phyloP scores from a whole-genome alignment of 345 rosid species.

The Conringia planisiliqua region DNA sequence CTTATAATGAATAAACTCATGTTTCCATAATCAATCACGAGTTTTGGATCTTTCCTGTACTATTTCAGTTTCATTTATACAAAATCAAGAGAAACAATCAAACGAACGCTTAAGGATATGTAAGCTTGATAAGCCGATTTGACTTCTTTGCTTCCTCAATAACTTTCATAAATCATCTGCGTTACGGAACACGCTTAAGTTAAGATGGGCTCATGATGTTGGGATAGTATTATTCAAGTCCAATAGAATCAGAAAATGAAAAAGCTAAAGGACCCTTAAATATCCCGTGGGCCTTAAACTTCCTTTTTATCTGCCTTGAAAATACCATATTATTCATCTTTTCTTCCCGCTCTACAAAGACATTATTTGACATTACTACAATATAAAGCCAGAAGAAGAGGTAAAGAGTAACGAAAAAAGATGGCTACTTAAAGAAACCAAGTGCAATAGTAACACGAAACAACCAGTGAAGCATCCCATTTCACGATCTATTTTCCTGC shows the following conservation, averaged over 20 bases:
- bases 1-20: slow-evolving; percentile 5
- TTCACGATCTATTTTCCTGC: not conserved
- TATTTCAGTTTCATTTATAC: not conserved
- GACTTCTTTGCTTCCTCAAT: not conserved
- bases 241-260: too few relatives aligned
- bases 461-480: too few relatives aligned
- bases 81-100: not conserved
- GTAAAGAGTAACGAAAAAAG: not conserved
- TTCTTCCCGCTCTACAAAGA: too few relatives aligned
- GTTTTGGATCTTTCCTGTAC: too few relatives aligned
- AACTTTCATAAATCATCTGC: not conserved
- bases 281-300: too few relatives aligned
- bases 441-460: not conserved
- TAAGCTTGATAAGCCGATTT: too few relatives aligned
- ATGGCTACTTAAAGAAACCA: not conserved
- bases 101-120: not conserved
- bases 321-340: too few relatives aligned
- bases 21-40: not conserved
- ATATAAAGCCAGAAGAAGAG: not conserved
- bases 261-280: too few relatives aligned
- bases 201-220: not conserved
- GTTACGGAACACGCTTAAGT: not conserved
- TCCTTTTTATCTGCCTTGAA: too few relatives aligned
- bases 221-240: not conserved
- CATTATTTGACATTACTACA: not conserved